Evolutionary conservation across 2,329 filamentous ascomycete species (phyloP).

Genomic region (Diaporthe destruens): DNA sequence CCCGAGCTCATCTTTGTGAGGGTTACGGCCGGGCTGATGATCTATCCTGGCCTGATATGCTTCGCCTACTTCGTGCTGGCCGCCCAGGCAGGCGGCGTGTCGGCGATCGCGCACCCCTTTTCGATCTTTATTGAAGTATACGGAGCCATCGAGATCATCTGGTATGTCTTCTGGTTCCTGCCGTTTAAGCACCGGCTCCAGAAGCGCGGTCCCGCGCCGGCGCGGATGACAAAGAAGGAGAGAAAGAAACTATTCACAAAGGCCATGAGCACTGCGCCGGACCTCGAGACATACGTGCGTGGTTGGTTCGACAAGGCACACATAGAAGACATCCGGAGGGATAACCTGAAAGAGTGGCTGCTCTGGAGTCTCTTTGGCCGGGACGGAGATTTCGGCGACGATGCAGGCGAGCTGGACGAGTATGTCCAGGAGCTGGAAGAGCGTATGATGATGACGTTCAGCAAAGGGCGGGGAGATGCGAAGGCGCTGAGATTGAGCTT

Average conservation of each 20-base stretch:
- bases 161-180: slow-evolving; percentile 43
- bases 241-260: slow-evolving; percentile 38
- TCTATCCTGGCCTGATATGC: slow-evolving; percentile 10
- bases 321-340: slow-evolving; percentile 43
- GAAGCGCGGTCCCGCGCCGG: slow-evolving; percentile 20
- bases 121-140: slow-evolving; percentile 45
- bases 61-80: slow-evolving; percentile 15
- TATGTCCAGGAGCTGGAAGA: slow-evolving; percentile 40
- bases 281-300: slow-evolving; percentile 40
- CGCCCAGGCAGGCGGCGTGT: slow-evolving; percentile 41
- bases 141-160: slow-evolving; percentile 44
- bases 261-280: slow-evolving; percentile 37
- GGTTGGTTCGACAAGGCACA: slow-evolving; percentile 42
- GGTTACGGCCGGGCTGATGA: neutral
- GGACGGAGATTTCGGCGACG: slow-evolving; percentile 23
- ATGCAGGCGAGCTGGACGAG: slow-evolving; percentile 39
- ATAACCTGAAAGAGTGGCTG: slow-evolving; percentile 45
- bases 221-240: slow-evolving; percentile 36
- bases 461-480: slow-evolving; percentile 39
- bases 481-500: slow-evolving; percentile 42
- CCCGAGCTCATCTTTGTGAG: slow-evolving; percentile 13
- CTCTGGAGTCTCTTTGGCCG: slow-evolving; percentile 43
- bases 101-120: slow-evolving; percentile 45
- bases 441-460: slow-evolving; percentile 23
- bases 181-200: slow-evolving; percentile 42